Percentiles rank a stretch among this genome's conserved stretches.
phyloP scores from a whole-genome alignment of 148 eudicot species.

The Suaeda aralocaspica region DNA sequence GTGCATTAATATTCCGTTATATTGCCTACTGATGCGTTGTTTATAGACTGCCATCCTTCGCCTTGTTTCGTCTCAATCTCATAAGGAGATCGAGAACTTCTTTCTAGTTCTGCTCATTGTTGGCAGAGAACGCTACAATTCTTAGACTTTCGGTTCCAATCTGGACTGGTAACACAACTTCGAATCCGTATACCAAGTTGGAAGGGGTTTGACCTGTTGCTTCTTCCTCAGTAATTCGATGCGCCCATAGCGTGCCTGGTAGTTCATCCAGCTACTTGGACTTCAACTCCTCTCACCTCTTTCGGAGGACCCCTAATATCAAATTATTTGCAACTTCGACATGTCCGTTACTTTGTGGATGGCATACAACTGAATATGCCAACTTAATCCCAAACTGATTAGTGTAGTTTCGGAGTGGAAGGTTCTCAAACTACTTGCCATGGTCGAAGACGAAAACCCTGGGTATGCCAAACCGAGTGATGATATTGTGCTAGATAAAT shows the following conservation, averaged over 20 bases:
- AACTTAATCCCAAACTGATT: background rate
- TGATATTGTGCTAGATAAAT: background rate
- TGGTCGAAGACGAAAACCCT: background rate
- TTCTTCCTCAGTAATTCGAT: background rate
- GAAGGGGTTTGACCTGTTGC: background rate
- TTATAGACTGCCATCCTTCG: too few species aligned
- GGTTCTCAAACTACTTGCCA: background rate
- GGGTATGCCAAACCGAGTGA: background rate
- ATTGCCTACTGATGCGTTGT: too few species aligned
- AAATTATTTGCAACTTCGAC: background rate
- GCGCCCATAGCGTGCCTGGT: background rate
- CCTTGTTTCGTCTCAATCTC: too few species aligned
- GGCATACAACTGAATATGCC: background rate
- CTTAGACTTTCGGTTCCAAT: background rate
- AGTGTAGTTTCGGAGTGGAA: background rate
- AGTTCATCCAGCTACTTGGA: background rate
- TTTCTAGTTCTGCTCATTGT: too few species aligned
- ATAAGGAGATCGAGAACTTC: too few species aligned
- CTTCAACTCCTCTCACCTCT: background rate
- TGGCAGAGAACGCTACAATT: too few species aligned
- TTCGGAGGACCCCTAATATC: background rate
- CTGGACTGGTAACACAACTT: background rate
- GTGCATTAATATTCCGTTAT: too few species aligned
- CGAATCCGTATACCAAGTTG: background rate
- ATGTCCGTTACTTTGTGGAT: background rate